phyloP scores from a whole-genome alignment of 768 basidiomycete species.

The Leccinum disarticulatum region DNA sequence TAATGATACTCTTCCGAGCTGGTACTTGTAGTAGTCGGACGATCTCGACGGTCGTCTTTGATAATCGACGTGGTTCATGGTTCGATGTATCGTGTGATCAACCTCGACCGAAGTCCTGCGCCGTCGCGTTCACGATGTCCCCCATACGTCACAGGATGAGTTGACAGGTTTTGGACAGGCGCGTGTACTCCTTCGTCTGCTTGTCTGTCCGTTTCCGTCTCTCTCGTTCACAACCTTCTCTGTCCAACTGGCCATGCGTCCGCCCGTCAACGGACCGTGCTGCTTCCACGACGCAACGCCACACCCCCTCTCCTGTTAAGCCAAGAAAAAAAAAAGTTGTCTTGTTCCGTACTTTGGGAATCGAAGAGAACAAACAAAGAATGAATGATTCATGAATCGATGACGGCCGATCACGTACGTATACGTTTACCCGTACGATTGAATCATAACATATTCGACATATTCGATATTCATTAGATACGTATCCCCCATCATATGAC shows the following conservation, averaged over 20 bases:
- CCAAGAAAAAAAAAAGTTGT: background rate
- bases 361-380: background rate
- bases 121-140: background rate
- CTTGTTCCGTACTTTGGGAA: background rate
- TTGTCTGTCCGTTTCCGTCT: background rate
- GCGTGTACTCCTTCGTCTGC: background rate
- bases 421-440: background rate
- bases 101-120: background rate
- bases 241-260: background rate
- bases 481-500: too few species aligned
- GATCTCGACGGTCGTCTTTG: constrained; percentile 19
- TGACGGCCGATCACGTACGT: background rate
- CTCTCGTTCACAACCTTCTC: background rate
- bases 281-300: constrained; percentile 10
- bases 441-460: background rate
- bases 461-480: too few species aligned
- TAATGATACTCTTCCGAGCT: constrained; percentile 9
- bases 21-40: constrained; percentile 8
- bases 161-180: background rate
- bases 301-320: constrained; percentile 1
- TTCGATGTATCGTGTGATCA: background rate
- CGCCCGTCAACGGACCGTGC: background rate
- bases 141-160: background rate
- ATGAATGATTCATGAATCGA: background rate
- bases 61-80: constrained; percentile 8